Base-by-base conservation (phyloP, 2,329 filamentous ascomycete genomes). In the Rugonectria rugulosa region DNA sequence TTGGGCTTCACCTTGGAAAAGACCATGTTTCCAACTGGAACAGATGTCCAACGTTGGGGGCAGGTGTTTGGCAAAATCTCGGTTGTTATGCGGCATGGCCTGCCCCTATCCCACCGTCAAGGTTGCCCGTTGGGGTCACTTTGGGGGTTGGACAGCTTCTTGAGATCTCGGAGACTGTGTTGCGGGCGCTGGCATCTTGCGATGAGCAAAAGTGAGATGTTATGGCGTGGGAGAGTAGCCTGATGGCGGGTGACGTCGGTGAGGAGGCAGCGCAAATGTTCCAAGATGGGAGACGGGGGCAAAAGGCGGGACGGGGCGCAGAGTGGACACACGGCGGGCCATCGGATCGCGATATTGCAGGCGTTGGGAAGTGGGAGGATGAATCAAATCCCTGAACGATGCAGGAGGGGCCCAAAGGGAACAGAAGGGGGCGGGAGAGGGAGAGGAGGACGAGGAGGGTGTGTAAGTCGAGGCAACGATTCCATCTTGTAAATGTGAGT, bases 111-210 rank as follows among this genome's bases (percentile, higher is more conserved):
- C 40, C 17, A 12, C 26, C 23, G 17, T 41, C 27, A 40, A 20
- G 21, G 32, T 45, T 24, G 36, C 23, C 44, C 29, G n/a, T 40
- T 20, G n/a, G n/a, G n/a, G n/a, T n/a, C 19, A 6, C n/a, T 38
- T 17, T 24, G 20, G 20, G 10, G 20, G 6, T 19, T 20, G 7
- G 42, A 54, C 34, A 46, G 24, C 29, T 19, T 37, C 24, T 42
- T 56, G 23, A 53, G 53, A 59, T 50, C 49, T 61, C 45, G 60
- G 60, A 65, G 47, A 56, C 56, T 11, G 51, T 31, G 48, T 50
- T 56, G 52, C 53, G 57, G 48, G 26, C 53, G 51, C 48, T 27
- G 48, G 27, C 41, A 50, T 57, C 49, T 53, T 41, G 43, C 48
- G 19, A 48, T 17, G 43, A 20, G 34, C 34, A 41, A 52, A 41